Evolutionary conservation across 345 rosid genomes (phyloP).

Genomic region (Eutrema japonicum): DNA sequence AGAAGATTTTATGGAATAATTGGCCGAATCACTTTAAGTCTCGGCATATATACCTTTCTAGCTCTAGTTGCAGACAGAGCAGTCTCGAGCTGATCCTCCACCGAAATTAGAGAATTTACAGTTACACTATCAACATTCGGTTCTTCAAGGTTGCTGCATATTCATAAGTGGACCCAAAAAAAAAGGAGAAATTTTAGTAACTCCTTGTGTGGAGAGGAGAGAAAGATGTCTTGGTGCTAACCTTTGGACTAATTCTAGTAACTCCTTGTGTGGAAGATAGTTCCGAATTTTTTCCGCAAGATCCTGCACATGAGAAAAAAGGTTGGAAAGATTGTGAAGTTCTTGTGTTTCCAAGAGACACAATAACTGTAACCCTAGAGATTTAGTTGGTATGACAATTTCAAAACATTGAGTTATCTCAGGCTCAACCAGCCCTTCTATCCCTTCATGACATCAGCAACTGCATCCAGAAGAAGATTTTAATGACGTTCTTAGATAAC

Average conservation of each 20-base stretch:
- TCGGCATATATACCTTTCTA: constrained; percentile 29
- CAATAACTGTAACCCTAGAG: not conserved
- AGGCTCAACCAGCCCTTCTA: too few relatives aligned
- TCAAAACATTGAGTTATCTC: too few relatives aligned
- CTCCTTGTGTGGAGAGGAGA: not conserved
- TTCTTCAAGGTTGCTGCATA: constrained; percentile 39
- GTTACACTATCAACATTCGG: constrained; percentile 17
- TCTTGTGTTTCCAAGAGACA: not conserved
- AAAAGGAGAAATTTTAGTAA: too few relatives aligned
- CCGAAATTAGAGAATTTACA: constrained; percentile 10
- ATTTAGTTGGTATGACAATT: too few relatives aligned
- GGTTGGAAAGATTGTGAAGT: not conserved
- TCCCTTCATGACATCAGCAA: not conserved
- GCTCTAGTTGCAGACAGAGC: constrained; percentile 37
- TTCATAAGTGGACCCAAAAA: not conserved
- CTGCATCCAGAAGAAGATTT: not conserved
- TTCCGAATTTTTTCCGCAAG: constrained; percentile 3
- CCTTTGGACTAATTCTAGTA: constrained; percentile 37
- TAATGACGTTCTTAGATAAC: constrained; percentile 30
- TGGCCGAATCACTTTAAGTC: not conserved
- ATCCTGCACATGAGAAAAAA: constrained; percentile 29
- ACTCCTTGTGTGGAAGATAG: constrained; percentile 33
- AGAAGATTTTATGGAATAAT: not conserved
- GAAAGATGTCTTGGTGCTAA: constrained; percentile 3
- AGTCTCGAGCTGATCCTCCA: constrained; percentile 28